phyloP scores from a whole-genome alignment of 2,329 filamentous ascomycete species.

The Fusarium aywerte region DNA sequence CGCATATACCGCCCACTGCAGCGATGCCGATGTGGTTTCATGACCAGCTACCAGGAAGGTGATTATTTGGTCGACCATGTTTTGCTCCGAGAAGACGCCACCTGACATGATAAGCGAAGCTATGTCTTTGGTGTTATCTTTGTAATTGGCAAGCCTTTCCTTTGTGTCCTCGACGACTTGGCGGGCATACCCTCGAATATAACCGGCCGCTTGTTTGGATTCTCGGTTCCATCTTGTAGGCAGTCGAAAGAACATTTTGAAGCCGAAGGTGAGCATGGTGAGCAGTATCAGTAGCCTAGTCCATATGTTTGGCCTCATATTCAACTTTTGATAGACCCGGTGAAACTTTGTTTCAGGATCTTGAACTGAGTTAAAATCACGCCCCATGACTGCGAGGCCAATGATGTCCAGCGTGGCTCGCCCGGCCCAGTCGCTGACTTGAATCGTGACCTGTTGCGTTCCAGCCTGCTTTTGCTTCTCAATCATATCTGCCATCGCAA shows the following conservation, averaged over 20 bases:
- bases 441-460: neutral
- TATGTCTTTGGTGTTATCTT: neutral
- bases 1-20: neutral
- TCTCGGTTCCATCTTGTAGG: neutral
- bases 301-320: neutral
- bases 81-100: neutral
- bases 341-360: neutral
- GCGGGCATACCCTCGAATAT: neutral
- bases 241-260: neutral
- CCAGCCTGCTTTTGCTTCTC: neutral
- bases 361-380: neutral
- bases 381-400: neutral
- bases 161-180: neutral
- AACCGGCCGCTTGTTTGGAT: neutral
- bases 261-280: neutral
- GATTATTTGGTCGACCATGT: neutral
- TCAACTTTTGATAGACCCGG: neutral
- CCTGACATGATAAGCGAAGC: neutral
- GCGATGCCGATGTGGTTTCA: neutral
- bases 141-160: neutral
- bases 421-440: neutral
- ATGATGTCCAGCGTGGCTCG: neutral
- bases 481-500: neutral
- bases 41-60: neutral
- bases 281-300: neutral